phyloP scores from a whole-genome alignment of 1,284 basidiomycete genomes.

The Pseudozyma tsukubaensis region DNA sequence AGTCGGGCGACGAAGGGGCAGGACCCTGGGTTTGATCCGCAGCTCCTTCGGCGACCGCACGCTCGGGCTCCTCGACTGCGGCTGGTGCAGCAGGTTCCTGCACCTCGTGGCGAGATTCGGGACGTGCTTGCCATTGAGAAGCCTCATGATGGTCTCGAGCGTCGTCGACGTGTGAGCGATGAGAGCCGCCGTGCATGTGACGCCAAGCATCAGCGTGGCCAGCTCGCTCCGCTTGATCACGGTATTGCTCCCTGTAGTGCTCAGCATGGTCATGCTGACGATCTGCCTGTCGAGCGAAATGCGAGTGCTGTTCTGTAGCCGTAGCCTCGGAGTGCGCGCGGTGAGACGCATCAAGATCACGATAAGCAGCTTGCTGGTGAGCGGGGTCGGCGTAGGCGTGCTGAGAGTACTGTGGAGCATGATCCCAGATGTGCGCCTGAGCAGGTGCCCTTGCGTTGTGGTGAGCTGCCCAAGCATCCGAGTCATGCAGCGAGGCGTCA shows the following conservation, averaged over 20 bases:
- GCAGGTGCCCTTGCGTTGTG: conserved; percentile 8
- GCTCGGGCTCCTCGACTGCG: conserved; percentile 3
- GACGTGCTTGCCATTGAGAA: conserved; percentile 18
- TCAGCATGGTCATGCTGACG: conserved; percentile 14
- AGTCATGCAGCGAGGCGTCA: conserved; percentile 9
- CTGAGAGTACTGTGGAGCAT: conserved; percentile 16
- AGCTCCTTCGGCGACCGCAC: conserved; percentile 5
- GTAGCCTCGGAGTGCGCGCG: conserved; percentile 13
- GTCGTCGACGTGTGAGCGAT: conserved; percentile 1
- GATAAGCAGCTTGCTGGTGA: conserved; percentile 12
- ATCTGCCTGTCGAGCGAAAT: conserved; percentile 9
- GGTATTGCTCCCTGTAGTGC: conserved; percentile 10
- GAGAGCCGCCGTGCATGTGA: conserved; percentile 5
- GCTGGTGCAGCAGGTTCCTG: not conserved
- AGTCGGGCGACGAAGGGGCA: conserved; percentile 57
- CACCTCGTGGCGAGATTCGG: conserved; percentile 11
- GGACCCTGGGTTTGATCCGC: conserved; percentile 31
- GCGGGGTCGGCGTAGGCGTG: conserved; percentile 11
- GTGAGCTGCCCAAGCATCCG: conserved; percentile 19
- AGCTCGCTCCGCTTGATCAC: conserved; percentile 4
- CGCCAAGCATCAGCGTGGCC: conserved; percentile 15
- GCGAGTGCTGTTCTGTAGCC: conserved; percentile 4
- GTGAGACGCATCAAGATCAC: not conserved
- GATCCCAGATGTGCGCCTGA: conserved; percentile 16
- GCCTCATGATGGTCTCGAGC: conserved; percentile 5